Evolutionary conservation across 2,329 filamentous ascomycete species (phyloP), one percentile per base, ranked within the genome.

Genomic region (Pseudogymnoascus sp.): DNA sequence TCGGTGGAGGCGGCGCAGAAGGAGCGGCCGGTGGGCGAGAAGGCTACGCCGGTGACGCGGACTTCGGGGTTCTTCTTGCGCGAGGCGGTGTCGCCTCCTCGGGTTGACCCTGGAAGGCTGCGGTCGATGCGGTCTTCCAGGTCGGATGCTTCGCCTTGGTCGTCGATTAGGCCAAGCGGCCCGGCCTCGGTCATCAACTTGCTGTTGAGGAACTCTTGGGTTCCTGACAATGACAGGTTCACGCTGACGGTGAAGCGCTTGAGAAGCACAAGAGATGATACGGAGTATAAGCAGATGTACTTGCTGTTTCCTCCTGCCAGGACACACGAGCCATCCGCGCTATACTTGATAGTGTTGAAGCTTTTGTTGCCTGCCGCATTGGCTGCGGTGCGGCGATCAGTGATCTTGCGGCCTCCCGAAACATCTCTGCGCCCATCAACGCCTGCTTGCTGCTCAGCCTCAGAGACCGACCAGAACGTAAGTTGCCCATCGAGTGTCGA

Each of bases 201-300:
- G 78, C 91, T 96, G 81, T 96, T 97, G 68, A 99, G 83, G 76
- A 96, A 96, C 74, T 99, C 95, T 73, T 97, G 93, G 0, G 95
- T 99, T 57, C 95, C 95, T 19, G 96, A 93, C 2, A 99, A 80
- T 1, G 93, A 96, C n/a, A 97, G 80, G 75, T 99, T 99, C 71
- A 96, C 85, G 69, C 91, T 96, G 71, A 97, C 93, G 1, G 93
- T 97, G 73, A 89, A 99, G 74, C 97, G 97, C 75, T 96, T 96
- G 63, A 97, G 80, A 10, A 99, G 79, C 0, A 95, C 91, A 74
- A 95, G 92, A 0, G 93, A 96, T 64, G 87, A 87, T 33, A 96
- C 91, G n/a, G 96, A 93, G 77, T 99, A 99, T 64, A 99, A 77
- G 74, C 95, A 97, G 62, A 99, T 97, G 75, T 96, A 97, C 78